phyloP scores from a whole-genome alignment of 2,329 filamentous ascomycete species.

The Xylaria sp. region DNA sequence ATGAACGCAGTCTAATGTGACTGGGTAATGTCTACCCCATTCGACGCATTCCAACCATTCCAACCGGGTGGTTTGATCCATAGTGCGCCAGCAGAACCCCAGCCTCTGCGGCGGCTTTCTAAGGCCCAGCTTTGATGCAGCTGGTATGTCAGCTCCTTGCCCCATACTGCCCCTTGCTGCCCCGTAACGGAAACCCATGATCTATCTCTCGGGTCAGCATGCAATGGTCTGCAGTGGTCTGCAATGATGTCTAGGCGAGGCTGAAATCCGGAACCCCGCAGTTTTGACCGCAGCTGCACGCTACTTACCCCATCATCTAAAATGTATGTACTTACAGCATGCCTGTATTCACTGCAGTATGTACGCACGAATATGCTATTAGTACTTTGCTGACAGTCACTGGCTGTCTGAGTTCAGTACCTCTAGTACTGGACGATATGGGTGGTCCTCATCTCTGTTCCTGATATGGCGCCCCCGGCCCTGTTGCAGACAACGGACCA shows the following conservation, averaged over 20 bases:
- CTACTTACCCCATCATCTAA: neutral
- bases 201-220: constrained; percentile 13
- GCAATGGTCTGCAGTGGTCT: constrained; percentile 14
- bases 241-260: constrained; percentile 19
- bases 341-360: neutral
- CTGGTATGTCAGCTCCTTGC: constrained; percentile 16
- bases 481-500: neutral
- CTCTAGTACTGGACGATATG: neutral
- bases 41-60: neutral
- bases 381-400: neutral
- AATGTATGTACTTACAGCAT: neutral
- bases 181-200: constrained; percentile 8
- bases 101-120: neutral
- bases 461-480: neutral
- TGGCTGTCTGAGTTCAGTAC: neutral
- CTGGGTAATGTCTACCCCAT: neutral
- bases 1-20: neutral
- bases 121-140: constrained; percentile 13
- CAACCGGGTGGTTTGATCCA: constrained; percentile 3
- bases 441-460: neutral
- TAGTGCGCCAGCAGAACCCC: too few species aligned
- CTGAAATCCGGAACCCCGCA: constrained; percentile 27
- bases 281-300: constrained; percentile 16
- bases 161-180: constrained; percentile 9
- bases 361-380: neutral